A percentile compares a stretch with the other conserved stretches of the same genome.
Evolutionary conservation across 768 basidiomycete species (phyloP).

Genomic region (Podaxis sp.): DNA sequence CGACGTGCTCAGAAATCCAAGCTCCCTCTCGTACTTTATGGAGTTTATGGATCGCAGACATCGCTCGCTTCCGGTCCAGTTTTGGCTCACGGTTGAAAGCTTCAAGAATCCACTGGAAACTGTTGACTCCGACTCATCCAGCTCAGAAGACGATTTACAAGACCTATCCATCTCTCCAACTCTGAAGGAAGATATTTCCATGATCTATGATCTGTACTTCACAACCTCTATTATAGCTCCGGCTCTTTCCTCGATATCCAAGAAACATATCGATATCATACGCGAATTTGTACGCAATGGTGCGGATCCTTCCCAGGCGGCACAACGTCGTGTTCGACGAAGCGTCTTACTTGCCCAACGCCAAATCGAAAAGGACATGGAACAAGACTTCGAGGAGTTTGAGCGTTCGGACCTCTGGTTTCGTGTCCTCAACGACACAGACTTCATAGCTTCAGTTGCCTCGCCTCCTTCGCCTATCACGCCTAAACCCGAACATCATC

Average conservation of each 20-base stretch:
- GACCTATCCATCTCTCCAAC: slow-evolving; percentile 58
- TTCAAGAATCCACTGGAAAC: slow-evolving; percentile 96
- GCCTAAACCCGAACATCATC: not conserved
- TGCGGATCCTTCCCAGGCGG: slow-evolving; percentile 38
- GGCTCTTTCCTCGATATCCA: slow-evolving; percentile 61
- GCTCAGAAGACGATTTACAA: slow-evolving; percentile 55
- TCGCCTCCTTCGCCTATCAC: slow-evolving; percentile 15
- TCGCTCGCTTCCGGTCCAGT: slow-evolving; percentile 86
- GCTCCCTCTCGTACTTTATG: slow-evolving; percentile 93
- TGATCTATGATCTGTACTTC: slow-evolving; percentile 91
- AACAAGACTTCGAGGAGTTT: slow-evolving; percentile 89
- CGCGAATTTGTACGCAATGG: slow-evolving; percentile 58
- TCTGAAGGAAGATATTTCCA: slow-evolving; percentile 81
- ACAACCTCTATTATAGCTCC: slow-evolving; percentile 56
- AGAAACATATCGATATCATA: slow-evolving; percentile 70
- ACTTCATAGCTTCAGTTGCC: slow-evolving; percentile 31
- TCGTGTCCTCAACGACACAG: slow-evolving; percentile 76
- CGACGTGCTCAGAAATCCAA: slow-evolving; percentile 84
- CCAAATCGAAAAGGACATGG: slow-evolving; percentile 87
- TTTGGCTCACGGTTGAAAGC: slow-evolving; percentile 96
- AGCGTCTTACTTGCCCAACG: slow-evolving; percentile 83
- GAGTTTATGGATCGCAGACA: slow-evolving; percentile 95
- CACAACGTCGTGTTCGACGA: slow-evolving; percentile 61
- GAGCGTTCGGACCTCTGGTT: slow-evolving; percentile 90
- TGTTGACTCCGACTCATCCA: slow-evolving; percentile 70